Base-by-base conservation (phyloP, 768 basidiomycete genomes). In the Kwoniella mangroviensis region DNA sequence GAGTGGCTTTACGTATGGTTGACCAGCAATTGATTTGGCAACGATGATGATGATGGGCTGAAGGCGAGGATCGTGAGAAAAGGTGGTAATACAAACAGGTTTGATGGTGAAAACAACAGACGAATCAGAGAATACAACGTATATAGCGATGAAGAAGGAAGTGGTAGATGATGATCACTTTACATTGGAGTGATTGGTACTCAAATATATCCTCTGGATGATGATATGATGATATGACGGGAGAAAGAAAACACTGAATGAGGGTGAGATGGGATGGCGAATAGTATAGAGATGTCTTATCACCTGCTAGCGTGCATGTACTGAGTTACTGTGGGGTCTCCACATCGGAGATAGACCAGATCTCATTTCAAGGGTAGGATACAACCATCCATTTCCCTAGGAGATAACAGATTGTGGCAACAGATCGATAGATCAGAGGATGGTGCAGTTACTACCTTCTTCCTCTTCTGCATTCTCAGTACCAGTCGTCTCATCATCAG, bases 81-180 rank as follows among this genome's bases (percentile, higher is more conserved):
- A 4, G 55, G n/a, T 67, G 54, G 24, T 42, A 56, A 58, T 67
- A 52, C 54, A 67, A 21, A 59, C 55, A 56, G 55, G 55, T 22
- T 15, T 22, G 21, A 56, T 15, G 21, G 19, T 49, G 42, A 49
- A 13, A 49, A 49, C 45, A 49, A 34, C 34, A 49, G 45, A 49
- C 19, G 10, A 19, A 49, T 49, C 19, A 56, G 55, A 13, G 55
- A 34, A 24, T 56, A 56, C 55, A 56, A 56, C 28, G 55, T 56
- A 13, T 13, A 49, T 49, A 34, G 45, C 12, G 45, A 13, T 49
- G 10, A 19, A 19, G n/a, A 2, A 49, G 45, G 13, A 49, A 49
- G 12, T 13, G 45, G 45, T 49, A 49, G 45, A 49, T 6, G 45
- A 49, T 49, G 45, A 49, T 49, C 34, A 34, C 34, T 7, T 34